These are phyloP conservation scores for Pezicula rhizophila DNA, from an alignment of 2,329 filamentous ascomycete genomes.

Conservation along the genomic window DNA sequence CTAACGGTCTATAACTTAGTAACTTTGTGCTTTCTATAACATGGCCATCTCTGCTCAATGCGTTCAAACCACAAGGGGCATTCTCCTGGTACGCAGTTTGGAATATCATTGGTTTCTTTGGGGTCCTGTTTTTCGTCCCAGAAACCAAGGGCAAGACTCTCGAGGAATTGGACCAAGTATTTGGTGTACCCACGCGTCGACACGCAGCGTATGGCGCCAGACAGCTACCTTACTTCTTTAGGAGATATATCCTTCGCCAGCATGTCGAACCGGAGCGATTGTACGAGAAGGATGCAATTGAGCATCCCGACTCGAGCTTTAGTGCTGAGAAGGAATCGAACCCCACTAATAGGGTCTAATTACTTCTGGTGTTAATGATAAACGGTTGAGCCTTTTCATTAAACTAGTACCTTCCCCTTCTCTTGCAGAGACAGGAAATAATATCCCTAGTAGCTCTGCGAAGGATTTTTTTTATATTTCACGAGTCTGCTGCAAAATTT, in stretches of 20 bases:
- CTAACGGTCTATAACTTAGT: too few relatives aligned
- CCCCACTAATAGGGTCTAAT: slow-evolving; percentile 10
- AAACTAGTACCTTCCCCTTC: too few relatives aligned
- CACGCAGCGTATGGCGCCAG: slow-evolving; percentile 17
- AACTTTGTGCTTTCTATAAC: slow-evolving; percentile 53
- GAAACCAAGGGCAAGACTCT: slow-evolving; percentile 44
- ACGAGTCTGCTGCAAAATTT: too few relatives aligned
- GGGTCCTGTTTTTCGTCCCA: slow-evolving; percentile 49
- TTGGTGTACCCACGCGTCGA: slow-evolving; percentile 11
- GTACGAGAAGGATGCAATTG: slow-evolving; percentile 9
- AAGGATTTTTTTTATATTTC: neutral
- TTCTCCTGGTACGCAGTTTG: slow-evolving; percentile 48
- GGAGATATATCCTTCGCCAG: slow-evolving; percentile 11
- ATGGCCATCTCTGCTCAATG: slow-evolving; percentile 13
- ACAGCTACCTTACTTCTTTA: slow-evolving; percentile 15
- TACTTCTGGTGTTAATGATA: neutral
- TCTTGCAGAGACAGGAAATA: neutral
- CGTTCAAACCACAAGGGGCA: slow-evolving; percentile 31
- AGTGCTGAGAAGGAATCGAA: slow-evolving; percentile 8
- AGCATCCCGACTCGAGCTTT: slow-evolving; percentile 10
- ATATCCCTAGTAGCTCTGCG: neutral
- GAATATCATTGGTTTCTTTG: slow-evolving; percentile 45
- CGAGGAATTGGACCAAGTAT: slow-evolving; percentile 26
- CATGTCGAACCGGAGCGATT: slow-evolving; percentile 9
- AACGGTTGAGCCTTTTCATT: too few relatives aligned